Base-by-base conservation (phyloP, 192 early-diverging fungal genomes). In the Coemansia sp. region DNA sequence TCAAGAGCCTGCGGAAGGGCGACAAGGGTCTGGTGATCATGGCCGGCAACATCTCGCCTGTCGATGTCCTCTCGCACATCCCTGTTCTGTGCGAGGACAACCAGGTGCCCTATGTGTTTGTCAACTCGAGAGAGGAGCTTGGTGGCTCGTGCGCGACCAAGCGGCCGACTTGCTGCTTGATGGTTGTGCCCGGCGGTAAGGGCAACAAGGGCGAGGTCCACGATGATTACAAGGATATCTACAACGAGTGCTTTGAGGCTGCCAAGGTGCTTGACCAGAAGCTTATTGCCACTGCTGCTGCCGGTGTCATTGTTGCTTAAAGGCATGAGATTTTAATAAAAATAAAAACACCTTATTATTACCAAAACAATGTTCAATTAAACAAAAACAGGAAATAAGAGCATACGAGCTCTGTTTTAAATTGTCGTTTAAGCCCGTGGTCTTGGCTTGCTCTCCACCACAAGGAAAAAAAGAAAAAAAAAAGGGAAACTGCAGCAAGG, bases 1-100 rank as follows among this genome's bases (percentile, higher is more conserved):
- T 94, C 48, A 98, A 98, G 86, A 93, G 89, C 66, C 85, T 99
- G 72, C 87, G 94, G 54, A 99, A 99, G 87, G 93, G 94, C 59
- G 84, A 89, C 60, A 96, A 97, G 86, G 97, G 93, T 5, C 63
- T 98, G 64, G 96, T 98, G 22, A 80, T 99, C 28, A 89, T 99
- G 76, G 96, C 97, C 17, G 96, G 94, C 52, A 95, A 99, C 80
- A 93, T 97, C 69, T 94, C 93, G 28, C 97, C 97, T 30, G 87
- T 98, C 51, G 97, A 99, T 76, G 94, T 98, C 62, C 92, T 99
- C 62, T 91, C 97, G 45, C 97, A 99, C 75, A 84, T 99, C 40
- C 97, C 97, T 36, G 91, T 99, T 38, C 81, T 99, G 36, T 99
- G 97, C 86, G 97, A 99, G 79, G 97, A 99, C 66, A 82, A 89